These are phyloP conservation scores for Torulaspora indica DNA, from an alignment of 805 yeast genomes.

Conservation along the genomic window DNA sequence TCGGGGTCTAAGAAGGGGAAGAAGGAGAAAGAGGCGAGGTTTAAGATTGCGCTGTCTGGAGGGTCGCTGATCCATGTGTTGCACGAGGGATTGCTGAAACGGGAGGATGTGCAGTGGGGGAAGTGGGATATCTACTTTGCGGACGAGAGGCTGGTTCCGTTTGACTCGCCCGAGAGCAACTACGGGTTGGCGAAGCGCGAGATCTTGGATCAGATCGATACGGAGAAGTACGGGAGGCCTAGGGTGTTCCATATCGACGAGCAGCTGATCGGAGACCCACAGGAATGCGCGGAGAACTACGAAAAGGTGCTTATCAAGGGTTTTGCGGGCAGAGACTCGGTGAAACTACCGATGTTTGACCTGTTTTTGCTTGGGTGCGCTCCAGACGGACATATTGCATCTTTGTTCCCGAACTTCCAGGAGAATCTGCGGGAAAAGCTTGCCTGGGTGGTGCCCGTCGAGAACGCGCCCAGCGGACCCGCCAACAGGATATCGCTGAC, in stretches of 20 bases:
- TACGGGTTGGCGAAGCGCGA: conserved; percentile 85
- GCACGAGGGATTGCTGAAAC: conserved; percentile 73
- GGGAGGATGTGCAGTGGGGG: conserved; percentile 80
- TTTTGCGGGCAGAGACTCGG: conserved; percentile 94
- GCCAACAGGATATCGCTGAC: conserved; percentile 78
- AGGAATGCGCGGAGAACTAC: conserved; percentile 90
- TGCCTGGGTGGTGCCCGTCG: conserved; percentile 92
- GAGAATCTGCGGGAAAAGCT: conserved; percentile 77
- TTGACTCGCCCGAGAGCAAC: conserved; percentile 74
- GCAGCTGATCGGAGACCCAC: conserved; percentile 66
- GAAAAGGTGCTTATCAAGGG: conserved; percentile 82
- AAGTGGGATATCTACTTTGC: conserved; percentile 96
- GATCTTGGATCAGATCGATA: conserved; percentile 56
- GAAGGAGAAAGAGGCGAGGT: conserved; percentile 61
- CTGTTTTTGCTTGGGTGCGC: conserved; percentile 91
- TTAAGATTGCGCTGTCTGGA: conserved; percentile 88
- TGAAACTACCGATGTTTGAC: conserved; percentile 92
- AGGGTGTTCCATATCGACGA: conserved; percentile 81
- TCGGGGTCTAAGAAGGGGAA: conserved; percentile 39
- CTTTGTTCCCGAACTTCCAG: conserved; percentile 78
- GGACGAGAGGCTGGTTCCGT: conserved; percentile 91
- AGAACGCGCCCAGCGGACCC: conserved; percentile 85
- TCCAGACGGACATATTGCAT: conserved; percentile 94
- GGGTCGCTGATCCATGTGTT: conserved; percentile 87
- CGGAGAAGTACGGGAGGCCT: conserved; percentile 46